phyloP scores from a whole-genome alignment of 148 eudicot genomes.

The Chenopodium berlandieri region DNA sequence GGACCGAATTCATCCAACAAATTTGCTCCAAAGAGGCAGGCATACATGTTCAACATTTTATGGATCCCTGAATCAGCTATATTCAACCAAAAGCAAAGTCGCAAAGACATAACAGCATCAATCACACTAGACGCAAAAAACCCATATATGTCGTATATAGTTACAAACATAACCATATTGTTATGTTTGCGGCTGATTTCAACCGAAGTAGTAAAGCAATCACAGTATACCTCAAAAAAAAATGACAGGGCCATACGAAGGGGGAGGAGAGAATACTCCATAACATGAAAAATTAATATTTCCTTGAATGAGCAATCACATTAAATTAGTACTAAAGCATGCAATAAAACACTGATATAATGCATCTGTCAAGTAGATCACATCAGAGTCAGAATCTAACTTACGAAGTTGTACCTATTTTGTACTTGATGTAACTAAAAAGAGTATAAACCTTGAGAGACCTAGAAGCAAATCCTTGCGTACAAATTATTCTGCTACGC shows the following conservation, averaged over 20 bases:
- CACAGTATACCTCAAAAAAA: background rate
- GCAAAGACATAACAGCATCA: background rate
- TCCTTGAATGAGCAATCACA: background rate
- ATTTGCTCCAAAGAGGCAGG: background rate
- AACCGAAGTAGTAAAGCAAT: constrained; percentile 10
- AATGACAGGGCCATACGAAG: too few species aligned
- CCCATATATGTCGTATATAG: too few species aligned
- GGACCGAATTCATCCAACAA: background rate
- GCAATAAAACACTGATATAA: constrained; percentile 19
- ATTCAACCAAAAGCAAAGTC: background rate
- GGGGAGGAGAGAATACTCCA: background rate
- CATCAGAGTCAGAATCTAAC: constrained; percentile 6
- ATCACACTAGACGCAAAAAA: background rate
- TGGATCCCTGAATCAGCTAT: background rate
- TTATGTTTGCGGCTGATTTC: too few species aligned
- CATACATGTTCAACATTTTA: background rate
- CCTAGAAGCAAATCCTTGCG: constrained; percentile 7
- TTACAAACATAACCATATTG: too few species aligned
- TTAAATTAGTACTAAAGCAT: constrained; percentile 14
- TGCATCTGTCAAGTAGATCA: background rate
- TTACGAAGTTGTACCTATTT: constrained; percentile 19
- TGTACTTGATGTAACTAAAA: constrained; percentile 18
- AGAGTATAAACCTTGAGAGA: constrained; percentile 6
- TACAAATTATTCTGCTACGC: constrained; percentile 32
- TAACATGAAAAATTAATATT: background rate